Evolutionary conservation across 73 alveolate genomes (phyloP), one percentile per base, ranked within the genome.

Genomic region (Breviolum minutum): DNA sequence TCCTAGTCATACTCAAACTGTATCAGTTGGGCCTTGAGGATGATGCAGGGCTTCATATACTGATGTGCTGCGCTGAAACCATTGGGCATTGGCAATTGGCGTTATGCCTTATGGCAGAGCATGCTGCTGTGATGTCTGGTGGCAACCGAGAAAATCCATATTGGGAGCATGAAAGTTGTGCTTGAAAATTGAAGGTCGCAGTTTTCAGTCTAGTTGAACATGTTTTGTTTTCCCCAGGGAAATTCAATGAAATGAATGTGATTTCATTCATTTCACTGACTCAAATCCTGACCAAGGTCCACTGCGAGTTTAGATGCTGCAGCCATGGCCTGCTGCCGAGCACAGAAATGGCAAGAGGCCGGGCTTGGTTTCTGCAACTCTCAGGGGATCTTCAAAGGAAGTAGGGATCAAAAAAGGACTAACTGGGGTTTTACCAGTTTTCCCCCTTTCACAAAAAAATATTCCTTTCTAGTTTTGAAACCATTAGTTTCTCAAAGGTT

Each of bases 261-360:
- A 22, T 77, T 22, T 26, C 19, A n/a, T 17, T 16, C 26, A 22
- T 77, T 22, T 26, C 19, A n/a, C 5, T 22, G 86, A 63, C 48
- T 30, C 24, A 17, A 54, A 12, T 40, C 32, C 40, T 13, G 0
- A 9, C 24, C 74, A n/a, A 86, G 94, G 79, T 86, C 94, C 27
- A 63, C 88, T 11, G 87, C 73, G 0, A 74, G 88, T 20, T 6
- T 48, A 63, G 97, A 90, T 54, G 97, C 87, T 0, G 88, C 87
- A 29, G 27, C 32, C 6, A 73, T 90, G 97, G 88, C 97, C 14
- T 70, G 87, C 68, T 90, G 97, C 48, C 87, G 97, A 5, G 97
- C 97, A 17, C 29, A 12, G 88, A 62, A 87, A n/a, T 90, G 97
- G 97, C 88, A 71, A 40, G 97, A 90, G 97, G 97, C 63, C 40